Evolutionary conservation across 140 eudicot species (phyloP).

Genomic region (Senecio squalidus): DNA sequence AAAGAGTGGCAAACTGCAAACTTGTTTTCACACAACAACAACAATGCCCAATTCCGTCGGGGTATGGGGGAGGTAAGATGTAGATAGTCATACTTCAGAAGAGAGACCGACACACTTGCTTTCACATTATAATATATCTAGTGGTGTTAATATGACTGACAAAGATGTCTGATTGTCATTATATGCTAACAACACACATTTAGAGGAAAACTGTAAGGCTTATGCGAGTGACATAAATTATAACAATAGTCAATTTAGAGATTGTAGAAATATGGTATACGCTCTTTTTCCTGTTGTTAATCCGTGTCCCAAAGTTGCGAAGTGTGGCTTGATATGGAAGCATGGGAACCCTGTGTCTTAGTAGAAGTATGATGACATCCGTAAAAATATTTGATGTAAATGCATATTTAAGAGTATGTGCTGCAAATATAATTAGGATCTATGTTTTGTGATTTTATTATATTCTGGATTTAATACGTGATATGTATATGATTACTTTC

Average conservation of each 20-base stretch:
- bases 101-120: no score
- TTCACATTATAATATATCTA: background rate
- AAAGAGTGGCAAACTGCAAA: background rate
- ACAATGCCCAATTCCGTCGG: no score
- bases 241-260: background rate
- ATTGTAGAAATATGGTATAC: background rate
- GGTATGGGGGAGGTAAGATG: no score
- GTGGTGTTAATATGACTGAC: background rate
- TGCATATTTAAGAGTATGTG: background rate
- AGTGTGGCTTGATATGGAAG: background rate
- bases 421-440: no score
- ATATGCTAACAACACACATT: background rate
- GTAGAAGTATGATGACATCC: no score
- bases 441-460: no score
- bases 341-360: background rate
- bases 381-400: no score
- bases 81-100: no score
- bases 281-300: background rate
- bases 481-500: no score
- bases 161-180: background rate
- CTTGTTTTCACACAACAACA: no score
- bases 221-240: background rate
- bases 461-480: no score
- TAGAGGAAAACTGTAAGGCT: background rate
- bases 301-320: background rate